A percentile compares a stretch with the other conserved stretches of the same genome.
These are phyloP conservation scores for Phytophthora rubi DNA, from an alignment of 352 stramenopile species.

Conservation along the genomic window DNA sequence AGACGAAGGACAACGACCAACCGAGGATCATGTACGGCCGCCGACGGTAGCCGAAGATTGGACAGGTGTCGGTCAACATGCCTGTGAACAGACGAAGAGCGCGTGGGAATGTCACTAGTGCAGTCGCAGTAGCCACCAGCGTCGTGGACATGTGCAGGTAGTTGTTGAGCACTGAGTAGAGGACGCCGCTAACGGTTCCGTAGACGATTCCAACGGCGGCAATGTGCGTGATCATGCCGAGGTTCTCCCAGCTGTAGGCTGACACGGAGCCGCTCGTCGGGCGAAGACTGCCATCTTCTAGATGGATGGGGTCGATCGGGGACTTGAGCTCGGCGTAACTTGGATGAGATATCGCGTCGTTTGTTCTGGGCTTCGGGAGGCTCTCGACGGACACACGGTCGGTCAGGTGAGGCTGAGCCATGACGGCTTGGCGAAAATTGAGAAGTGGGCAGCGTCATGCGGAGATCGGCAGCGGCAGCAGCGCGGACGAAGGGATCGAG, in stretches of 20 bases:
- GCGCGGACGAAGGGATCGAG: slow-evolving; percentile 7
- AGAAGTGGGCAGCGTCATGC: neutral
- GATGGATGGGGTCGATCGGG: slow-evolving; percentile 3
- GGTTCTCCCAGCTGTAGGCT: slow-evolving; percentile 38
- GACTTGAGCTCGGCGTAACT: slow-evolving; percentile 38
- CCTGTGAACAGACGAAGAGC: slow-evolving; percentile 62
- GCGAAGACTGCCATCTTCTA: slow-evolving; percentile 29
- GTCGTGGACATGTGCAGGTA: slow-evolving; percentile 63
- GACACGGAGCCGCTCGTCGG: slow-evolving; percentile 28
- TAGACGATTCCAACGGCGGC: slow-evolving; percentile 53
- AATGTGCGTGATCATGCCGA: slow-evolving; percentile 55
- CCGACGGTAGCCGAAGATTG: slow-evolving; percentile 56
- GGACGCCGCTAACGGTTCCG: slow-evolving; percentile 37
- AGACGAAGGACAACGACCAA: slow-evolving; percentile 46
- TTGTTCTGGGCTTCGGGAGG: slow-evolving; percentile 14
- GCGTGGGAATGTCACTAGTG: slow-evolving; percentile 49
- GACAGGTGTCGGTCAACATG: slow-evolving; percentile 66
- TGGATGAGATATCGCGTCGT: slow-evolving; percentile 19
- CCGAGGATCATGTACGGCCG: slow-evolving; percentile 84
- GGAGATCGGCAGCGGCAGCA: neutral
- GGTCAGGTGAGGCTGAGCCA: slow-evolving; percentile 22
- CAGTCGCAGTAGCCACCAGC: slow-evolving; percentile 46
- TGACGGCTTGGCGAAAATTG: slow-evolving; percentile 6
- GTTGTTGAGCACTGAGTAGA: slow-evolving; percentile 69
- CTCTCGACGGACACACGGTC: slow-evolving; percentile 35